Evolutionary conservation across 2,329 filamentous ascomycete species (phyloP).

Genomic region (Dactylellina sp.): DNA sequence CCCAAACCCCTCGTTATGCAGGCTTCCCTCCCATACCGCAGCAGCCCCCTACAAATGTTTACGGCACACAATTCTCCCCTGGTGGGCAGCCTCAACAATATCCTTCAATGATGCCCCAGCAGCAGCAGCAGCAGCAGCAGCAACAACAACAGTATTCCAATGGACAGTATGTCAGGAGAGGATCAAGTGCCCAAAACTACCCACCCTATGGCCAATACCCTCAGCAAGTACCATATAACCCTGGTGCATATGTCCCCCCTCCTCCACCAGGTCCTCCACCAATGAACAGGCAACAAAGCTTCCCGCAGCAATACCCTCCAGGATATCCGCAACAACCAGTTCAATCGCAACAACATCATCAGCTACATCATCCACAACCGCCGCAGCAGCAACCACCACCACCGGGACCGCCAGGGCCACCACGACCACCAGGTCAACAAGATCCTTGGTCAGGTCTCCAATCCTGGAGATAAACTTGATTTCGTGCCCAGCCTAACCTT

Average conservation of each 20-base stretch:
- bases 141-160: slow-evolving; percentile 62
- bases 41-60: slow-evolving; percentile 53
- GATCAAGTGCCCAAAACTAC: slow-evolving; percentile 46
- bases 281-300: slow-evolving; percentile 73
- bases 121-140: slow-evolving; percentile 63
- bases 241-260: slow-evolving; percentile 72
- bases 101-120: slow-evolving; percentile 60
- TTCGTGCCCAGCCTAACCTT: not conserved
- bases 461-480: slow-evolving; percentile 59
- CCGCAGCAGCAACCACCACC: slow-evolving; percentile 58
- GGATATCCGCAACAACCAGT: slow-evolving; percentile 57
- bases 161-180: slow-evolving; percentile 61
- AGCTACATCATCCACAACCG: slow-evolving; percentile 57
- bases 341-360: slow-evolving; percentile 60
- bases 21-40: slow-evolving; percentile 55
- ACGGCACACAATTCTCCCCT: slow-evolving; percentile 57
- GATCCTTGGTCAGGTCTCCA: slow-evolving; percentile 62
- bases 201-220: slow-evolving; percentile 54
- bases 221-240: slow-evolving; percentile 66
- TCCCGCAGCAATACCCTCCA: slow-evolving; percentile 66
- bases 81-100: slow-evolving; percentile 56
- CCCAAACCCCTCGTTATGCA: slow-evolving; percentile 67
- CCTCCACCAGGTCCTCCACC: slow-evolving; percentile 74
- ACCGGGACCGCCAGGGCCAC: slow-evolving; percentile 23
- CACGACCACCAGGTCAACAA: slow-evolving; percentile 62